phyloP scores from a whole-genome alignment of 148 eudicot genomes.

The Cornus kousa region DNA sequence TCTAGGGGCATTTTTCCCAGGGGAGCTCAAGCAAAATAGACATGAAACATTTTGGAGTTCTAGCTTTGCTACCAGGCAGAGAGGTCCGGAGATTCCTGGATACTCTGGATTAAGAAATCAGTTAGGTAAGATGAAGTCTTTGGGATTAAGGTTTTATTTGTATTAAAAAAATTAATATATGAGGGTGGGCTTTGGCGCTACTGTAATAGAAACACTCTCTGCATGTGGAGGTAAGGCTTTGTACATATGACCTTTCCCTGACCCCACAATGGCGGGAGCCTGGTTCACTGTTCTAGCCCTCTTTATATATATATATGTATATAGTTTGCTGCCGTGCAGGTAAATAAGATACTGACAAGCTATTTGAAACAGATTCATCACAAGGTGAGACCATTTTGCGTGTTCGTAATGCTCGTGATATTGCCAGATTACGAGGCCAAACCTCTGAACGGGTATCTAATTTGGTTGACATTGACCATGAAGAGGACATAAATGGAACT shows the following conservation, averaged over 20 bases:
- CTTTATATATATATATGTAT: neutral
- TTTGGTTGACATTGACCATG: conserved; percentile 11
- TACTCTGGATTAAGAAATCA: conserved; percentile 29
- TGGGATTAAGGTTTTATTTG: neutral
- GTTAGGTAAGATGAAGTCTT: conserved; percentile 38
- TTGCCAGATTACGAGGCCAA: conserved; percentile 23
- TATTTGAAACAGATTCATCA: conserved; percentile 21
- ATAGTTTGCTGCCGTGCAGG: conserved; percentile 17
- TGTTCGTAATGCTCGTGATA: conserved; percentile 17
- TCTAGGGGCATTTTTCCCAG: conserved; percentile 23
- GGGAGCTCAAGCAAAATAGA: conserved; percentile 29
- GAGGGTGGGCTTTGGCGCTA: too few species aligned
- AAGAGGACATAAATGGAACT: conserved; percentile 19
- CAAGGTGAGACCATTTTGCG: conserved; percentile 18
- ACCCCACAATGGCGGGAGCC: too few species aligned
- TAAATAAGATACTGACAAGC: conserved; percentile 20
- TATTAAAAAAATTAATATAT: too few species aligned
- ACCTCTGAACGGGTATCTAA: conserved; percentile 21
- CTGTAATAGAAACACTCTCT: too few species aligned
- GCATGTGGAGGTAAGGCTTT: too few species aligned
- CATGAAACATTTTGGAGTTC: conserved; percentile 6
- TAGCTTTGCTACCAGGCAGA: conserved; percentile 30
- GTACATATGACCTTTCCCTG: too few species aligned
- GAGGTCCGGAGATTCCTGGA: conserved; percentile 22
- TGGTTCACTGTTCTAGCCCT: neutral